Percentiles rank a stretch among this genome's conserved stretches.
Conservation (phyloP, 441 rosid genomes). For the Manihot esculenta region DNA sequence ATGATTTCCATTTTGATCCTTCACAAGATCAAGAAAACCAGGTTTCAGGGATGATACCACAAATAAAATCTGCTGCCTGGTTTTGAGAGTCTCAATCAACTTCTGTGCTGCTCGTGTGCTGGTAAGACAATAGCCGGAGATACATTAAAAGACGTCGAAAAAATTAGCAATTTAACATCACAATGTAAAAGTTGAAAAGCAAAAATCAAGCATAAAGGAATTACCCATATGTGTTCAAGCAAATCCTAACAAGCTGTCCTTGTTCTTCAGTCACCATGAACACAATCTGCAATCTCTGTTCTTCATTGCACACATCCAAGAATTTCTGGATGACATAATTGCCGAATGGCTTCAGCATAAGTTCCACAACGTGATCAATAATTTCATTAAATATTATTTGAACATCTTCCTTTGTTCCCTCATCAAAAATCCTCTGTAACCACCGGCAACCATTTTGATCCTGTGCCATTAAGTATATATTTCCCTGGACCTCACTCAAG, state of each 20-base stretch:
- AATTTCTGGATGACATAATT: constrained; percentile 83
- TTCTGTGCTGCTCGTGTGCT: constrained; percentile 86
- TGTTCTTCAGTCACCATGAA: constrained; percentile 47
- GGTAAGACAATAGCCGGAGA: constrained; percentile 21
- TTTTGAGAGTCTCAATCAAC: constrained; percentile 65
- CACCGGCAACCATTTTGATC: constrained; percentile 74
- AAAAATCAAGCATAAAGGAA: constrained; percentile 7
- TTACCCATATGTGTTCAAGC: constrained; percentile 82
- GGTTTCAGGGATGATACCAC: constrained; percentile 55
- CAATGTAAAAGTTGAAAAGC: background rate
- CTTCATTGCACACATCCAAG: constrained; percentile 60
- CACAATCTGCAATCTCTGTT: constrained; percentile 51
- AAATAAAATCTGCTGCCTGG: constrained; percentile 53
- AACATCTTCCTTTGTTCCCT: constrained; percentile 47
- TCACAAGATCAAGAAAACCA: constrained; percentile 61
- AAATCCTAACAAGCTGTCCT: constrained; percentile 52
- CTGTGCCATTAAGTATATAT: constrained; percentile 55
- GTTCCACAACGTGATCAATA: constrained; percentile 52
- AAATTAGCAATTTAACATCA: background rate
- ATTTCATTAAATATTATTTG: constrained; percentile 49
- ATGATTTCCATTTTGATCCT: constrained; percentile 80
- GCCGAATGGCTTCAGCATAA: constrained; percentile 71
- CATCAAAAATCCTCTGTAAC: constrained; percentile 63
- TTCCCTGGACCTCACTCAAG: constrained; percentile 50
- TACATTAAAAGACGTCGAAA: background rate